Base-by-base conservation (phyloP, 1,139 yeast species). In the Torulaspora globosa region DNA sequence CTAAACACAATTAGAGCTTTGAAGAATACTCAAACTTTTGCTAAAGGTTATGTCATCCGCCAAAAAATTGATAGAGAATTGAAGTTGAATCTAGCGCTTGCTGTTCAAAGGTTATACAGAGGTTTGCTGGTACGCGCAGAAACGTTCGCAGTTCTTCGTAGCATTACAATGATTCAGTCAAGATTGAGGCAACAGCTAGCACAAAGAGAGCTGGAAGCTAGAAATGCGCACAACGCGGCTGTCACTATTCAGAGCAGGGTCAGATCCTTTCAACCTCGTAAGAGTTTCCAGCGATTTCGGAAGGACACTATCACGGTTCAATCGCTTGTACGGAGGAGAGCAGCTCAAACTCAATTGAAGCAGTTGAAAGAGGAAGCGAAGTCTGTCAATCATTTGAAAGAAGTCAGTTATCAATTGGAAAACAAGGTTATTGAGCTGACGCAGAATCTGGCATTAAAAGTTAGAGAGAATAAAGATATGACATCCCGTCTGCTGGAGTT, bases 341-440 rank as follows among this genome's bases (percentile, higher is more conserved):
- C 75, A 53, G 98, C 98, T 29, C 73, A 73, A 55, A 72, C 72
- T 45, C 83, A 83, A 64, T 78, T 87, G 58, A 71, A 73, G 51
- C 70, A 73, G 50, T 73, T 88, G 63, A 84, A 80, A 64, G 77
- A 75, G 24, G 97, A 92, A 56, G 96, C 97, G 33, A 88, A 88
- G 65, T 87, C 96, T 18, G 95, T 88, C 39, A 84, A 82, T 63
- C 95, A 84, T 62, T 77, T 87, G 72, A 81, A 87, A 68, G 96
- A 92, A 65, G 95, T 88, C 33, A 88, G 95, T 59, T 92, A 88
- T 70, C 82, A 85, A 65, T 77, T 92, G 60, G 98, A 94, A 67
- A 92, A 90, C 68, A 92, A 92, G 74, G 97, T 94, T 19, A 89
- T 92, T 54, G 96, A 90, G 67, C 78, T 94, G 55, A 89, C 96